Evolutionary conservation across 495 filamentous ascomycete species (phyloP), one percentile per base, ranked within the genome.

Genomic region (Penicillium manginii): DNA sequence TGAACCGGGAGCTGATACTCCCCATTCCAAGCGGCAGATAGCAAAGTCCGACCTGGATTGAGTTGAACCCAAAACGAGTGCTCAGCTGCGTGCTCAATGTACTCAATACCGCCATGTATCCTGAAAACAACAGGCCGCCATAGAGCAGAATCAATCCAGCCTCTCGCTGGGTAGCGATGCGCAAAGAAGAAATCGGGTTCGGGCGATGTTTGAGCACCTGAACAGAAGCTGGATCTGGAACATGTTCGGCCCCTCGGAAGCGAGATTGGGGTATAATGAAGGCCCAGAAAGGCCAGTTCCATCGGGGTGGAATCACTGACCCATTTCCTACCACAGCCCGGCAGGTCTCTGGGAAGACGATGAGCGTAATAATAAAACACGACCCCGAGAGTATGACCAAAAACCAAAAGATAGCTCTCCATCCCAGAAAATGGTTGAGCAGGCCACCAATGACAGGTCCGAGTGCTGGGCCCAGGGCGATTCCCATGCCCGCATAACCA

Each of bases 371-470:
- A 7, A 69, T 21, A 10, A 73, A 54, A n/a, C 67, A 61, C 0
- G 73, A 72, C 0, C 75, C 82, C 12, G 77, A 73, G 26, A 86
- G 63, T 43, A 91, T 90, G 47, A 80, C 76, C 29, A 90, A 75
- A 59, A 91, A 91, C 87, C 87, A 91, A 66, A 92, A 93, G 42
- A 90, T 88, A 47, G 82, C 77, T 22, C 84, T 66, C 89, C 88
- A 92, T 0, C 86, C 87, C 0, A 91, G 74, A 46, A 82, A 88
- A 31, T 88, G 77, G 9, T 79, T 73, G 1, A 91, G 71, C 0
- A 90, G 57, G 0, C 88, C 88, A 2, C 89, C 88, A 17, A 91
- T 77, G 0, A 89, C 77, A 0, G 86, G 87, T 1, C 83, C 85
- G 4, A 89, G 55, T 0, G 82, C 75, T 3, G 85, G 83, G 0